Evolutionary conservation across 768 basidiomycete species (phyloP).

Genomic region (Trametes meyenii): DNA sequence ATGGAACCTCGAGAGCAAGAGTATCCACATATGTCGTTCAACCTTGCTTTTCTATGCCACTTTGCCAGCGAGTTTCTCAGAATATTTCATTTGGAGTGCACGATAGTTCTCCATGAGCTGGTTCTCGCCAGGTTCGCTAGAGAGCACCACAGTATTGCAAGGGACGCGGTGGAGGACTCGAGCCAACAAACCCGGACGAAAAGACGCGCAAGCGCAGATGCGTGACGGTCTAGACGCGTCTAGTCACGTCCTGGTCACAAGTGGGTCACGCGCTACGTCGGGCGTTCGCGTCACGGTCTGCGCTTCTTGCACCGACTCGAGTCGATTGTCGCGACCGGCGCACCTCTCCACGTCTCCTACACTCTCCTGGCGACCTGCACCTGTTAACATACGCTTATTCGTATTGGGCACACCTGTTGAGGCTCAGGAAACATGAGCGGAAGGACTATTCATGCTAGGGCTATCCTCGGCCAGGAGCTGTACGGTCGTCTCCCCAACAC

Average conservation of each 20-base stretch:
- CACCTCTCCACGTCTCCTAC: neutral
- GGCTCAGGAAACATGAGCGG: slow-evolving; percentile 14
- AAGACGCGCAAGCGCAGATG: neutral
- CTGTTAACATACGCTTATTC: neutral
- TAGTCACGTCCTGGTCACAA: neutral
- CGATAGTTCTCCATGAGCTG: neutral
- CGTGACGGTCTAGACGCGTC: slow-evolving; percentile 14
- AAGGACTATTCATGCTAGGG: slow-evolving; percentile 65
- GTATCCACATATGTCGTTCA: too few relatives aligned
- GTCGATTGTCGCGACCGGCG: slow-evolving; percentile 2
- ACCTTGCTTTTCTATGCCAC: too few relatives aligned
- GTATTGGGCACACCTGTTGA: too few relatives aligned
- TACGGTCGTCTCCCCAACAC: slow-evolving; percentile 60
- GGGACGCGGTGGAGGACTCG: too few relatives aligned
- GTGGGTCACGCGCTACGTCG: neutral
- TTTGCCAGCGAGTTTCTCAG: too few relatives aligned
- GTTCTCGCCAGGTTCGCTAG: neutral
- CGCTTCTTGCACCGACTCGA: neutral
- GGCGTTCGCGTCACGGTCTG: slow-evolving; percentile 3
- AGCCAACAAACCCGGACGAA: neutral
- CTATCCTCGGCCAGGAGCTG: slow-evolving; percentile 79
- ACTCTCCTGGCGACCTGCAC: too few relatives aligned
- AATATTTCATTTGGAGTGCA: too few relatives aligned
- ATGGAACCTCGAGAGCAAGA: too few relatives aligned
- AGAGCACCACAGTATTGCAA: too few relatives aligned